Conservation (phyloP, 2,329 filamentous ascomycete genomes). For the Fusarium sarcochroum region DNA sequence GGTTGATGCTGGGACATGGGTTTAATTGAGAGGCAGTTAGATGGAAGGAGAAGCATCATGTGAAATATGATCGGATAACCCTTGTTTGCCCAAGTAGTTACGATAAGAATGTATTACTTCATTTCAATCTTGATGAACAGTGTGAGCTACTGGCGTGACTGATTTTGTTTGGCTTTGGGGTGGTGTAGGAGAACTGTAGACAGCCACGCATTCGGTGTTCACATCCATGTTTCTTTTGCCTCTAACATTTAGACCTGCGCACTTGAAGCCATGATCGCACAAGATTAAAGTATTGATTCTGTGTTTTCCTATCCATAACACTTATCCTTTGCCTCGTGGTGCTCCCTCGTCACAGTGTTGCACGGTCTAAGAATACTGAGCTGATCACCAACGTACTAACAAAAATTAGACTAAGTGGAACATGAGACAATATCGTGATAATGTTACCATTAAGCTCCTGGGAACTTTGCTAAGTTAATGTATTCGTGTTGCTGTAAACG, state of each 20-base stretch:
- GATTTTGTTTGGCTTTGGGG: background rate
- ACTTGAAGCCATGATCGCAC: too few relatives aligned
- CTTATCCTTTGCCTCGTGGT: too few relatives aligned
- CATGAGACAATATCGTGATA: too few relatives aligned
- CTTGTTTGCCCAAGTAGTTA: slow-evolving; percentile 38
- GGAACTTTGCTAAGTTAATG: background rate
- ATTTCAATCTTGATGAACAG: background rate
- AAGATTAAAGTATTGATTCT: too few relatives aligned
- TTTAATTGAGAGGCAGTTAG: slow-evolving; percentile 51
- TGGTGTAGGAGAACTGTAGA: background rate
- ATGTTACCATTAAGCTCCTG: background rate
- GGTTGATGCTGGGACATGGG: slow-evolving; percentile 48
- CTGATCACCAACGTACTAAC: background rate
- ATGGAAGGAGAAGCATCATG: slow-evolving; percentile 46
- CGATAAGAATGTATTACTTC: slow-evolving; percentile 23
- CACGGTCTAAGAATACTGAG: background rate
- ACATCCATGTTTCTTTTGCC: background rate
- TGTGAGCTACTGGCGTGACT: background rate
- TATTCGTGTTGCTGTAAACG: too few relatives aligned
- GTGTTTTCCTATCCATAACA: too few relatives aligned
- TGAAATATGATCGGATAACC: slow-evolving; percentile 45
- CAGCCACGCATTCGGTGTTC: too few relatives aligned
- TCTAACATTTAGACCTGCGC: too few relatives aligned
- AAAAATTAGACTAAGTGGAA: too few relatives aligned
- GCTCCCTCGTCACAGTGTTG: too few relatives aligned